phyloP scores from a whole-genome alignment of 2,329 filamentous ascomycete species.

The Stagonosporopsis vannaccii region DNA sequence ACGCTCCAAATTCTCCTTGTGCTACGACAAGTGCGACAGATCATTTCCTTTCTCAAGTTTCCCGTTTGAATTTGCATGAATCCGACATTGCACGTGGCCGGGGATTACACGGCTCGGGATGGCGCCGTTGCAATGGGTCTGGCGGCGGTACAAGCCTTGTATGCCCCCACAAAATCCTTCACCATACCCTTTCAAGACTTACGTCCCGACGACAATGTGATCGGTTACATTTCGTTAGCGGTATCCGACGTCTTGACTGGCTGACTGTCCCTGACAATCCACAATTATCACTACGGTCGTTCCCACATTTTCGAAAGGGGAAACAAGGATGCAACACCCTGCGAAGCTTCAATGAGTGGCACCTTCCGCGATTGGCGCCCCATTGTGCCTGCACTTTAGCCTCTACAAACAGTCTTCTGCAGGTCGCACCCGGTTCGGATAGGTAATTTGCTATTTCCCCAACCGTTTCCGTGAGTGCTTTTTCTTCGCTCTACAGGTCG shows the following conservation, averaged over 20 bases:
- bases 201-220: neutral
- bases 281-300: neutral
- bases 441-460: neutral
- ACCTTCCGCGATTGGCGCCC: neutral
- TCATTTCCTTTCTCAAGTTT: neutral
- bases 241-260: neutral
- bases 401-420: neutral
- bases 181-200: conserved; percentile 5
- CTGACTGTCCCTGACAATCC: neutral
- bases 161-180: conserved; percentile 6
- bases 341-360: neutral
- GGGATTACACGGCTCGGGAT: neutral
- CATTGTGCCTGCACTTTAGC: neutral
- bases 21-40: neutral
- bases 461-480: neutral
- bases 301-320: neutral
- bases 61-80: neutral
- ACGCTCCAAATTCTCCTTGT: neutral
- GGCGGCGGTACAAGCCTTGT: conserved; percentile 10
- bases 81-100: conserved; percentile 2
- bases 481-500: neutral
- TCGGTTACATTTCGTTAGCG: neutral
- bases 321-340: neutral
- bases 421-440: neutral
- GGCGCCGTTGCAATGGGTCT: conserved; percentile 6